Percentiles rank a stretch among this genome's conserved stretches.
phyloP scores from a whole-genome alignment of 163 green algal genomes.

The Volvox carteri region DNA sequence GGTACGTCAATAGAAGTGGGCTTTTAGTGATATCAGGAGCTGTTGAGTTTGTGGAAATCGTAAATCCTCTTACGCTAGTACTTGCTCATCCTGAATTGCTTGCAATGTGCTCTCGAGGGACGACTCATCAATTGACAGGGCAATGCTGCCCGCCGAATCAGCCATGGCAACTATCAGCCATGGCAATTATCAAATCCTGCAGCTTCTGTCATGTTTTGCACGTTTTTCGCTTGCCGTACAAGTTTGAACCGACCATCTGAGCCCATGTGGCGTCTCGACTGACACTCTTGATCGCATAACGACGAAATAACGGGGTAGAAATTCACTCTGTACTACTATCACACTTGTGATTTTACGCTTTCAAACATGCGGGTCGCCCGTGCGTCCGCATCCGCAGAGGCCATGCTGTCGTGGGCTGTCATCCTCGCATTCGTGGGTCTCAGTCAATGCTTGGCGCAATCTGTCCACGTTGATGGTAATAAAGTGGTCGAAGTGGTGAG shows the following conservation, averaged over 20 bases:
- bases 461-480: constrained; percentile 50
- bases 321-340: no score
- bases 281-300: no score
- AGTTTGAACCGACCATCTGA: not conserved
- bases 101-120: not conserved
- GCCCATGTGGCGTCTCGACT: not conserved
- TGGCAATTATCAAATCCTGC: no score
- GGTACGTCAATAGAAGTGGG: no score
- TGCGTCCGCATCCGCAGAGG: not conserved
- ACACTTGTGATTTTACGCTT: no score
- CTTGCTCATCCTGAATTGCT: constrained; percentile 35
- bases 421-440: not conserved
- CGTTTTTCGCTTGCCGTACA: not conserved
- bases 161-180: no score
- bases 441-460: not conserved
- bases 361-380: no score
- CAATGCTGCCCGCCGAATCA: not conserved
- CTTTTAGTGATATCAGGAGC: not conserved
- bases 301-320: no score
- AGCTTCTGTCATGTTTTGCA: constrained; percentile 10
- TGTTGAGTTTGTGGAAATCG: not conserved
- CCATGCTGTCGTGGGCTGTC: not conserved
- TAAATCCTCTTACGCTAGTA: not conserved
- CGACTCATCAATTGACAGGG: not conserved
- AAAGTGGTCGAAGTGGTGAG: constrained; percentile 58